Conservation (phyloP, 2,329 filamentous ascomycete genomes). For the Apiospora sp. region DNA sequence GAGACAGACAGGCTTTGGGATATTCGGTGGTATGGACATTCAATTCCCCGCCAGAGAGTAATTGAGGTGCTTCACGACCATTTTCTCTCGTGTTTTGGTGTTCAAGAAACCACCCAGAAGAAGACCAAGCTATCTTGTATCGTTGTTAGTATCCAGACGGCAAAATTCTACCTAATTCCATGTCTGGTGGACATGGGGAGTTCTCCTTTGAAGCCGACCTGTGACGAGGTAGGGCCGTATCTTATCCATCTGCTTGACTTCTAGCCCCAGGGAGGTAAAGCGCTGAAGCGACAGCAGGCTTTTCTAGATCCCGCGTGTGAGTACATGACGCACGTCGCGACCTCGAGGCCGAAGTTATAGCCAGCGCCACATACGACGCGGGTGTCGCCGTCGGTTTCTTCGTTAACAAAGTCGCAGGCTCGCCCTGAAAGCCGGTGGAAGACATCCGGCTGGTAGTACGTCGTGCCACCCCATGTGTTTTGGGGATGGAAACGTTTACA, state of each 20-base stretch:
- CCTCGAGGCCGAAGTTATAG: constrained; percentile 32
- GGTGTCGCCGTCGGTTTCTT: constrained; percentile 31
- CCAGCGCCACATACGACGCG: constrained; percentile 32
- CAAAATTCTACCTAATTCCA: constrained; percentile 25
- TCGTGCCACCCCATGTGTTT: constrained; percentile 31
- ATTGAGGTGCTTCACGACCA: too few relatives aligned
- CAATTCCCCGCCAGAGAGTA: too few relatives aligned
- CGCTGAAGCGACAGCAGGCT: constrained; percentile 30
- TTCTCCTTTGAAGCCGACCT: constrained; percentile 31
- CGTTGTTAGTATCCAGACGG: too few relatives aligned
- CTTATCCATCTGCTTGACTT: constrained; percentile 31
- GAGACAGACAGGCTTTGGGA: too few relatives aligned
- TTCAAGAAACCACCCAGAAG: too few relatives aligned
- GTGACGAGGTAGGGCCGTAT: constrained; percentile 30
- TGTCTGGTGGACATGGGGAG: constrained; percentile 29
- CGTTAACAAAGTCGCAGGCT: constrained; percentile 31
- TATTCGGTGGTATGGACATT: too few relatives aligned
- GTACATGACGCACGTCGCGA: constrained; percentile 33
- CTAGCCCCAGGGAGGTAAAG: constrained; percentile 32
- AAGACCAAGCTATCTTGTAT: too few relatives aligned
- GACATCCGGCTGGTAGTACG: constrained; percentile 31
- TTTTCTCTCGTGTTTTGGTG: too few relatives aligned
- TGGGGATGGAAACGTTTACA: constrained; percentile 29
- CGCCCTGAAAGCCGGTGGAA: constrained; percentile 30
- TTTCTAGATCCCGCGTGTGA: constrained; percentile 32